Evolutionary conservation across 306 rosid genomes (phyloP).

Genomic region (Dalbergia cultrata): DNA sequence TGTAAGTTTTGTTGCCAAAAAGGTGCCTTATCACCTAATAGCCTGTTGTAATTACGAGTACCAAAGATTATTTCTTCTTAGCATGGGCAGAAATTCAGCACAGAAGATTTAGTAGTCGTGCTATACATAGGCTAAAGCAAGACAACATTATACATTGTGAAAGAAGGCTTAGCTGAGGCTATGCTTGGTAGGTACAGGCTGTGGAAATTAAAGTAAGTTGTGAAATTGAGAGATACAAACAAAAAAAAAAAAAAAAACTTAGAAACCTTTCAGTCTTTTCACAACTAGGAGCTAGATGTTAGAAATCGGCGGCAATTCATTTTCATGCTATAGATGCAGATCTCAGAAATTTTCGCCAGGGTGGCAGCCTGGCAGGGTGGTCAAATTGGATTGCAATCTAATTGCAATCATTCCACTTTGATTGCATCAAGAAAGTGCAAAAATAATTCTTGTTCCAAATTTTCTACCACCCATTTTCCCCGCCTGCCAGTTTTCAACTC

Average conservation of each 20-base stretch:
- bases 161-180: background rate
- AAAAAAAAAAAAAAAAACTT: too few relatives aligned
- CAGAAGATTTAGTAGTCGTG: background rate
- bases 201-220: background rate
- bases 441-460: background rate
- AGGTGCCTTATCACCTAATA: slow-evolving; percentile 90
- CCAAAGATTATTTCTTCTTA: slow-evolving; percentile 30
- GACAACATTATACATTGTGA: background rate
- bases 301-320: background rate
- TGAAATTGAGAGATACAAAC: background rate
- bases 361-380: background rate
- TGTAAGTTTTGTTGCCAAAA: slow-evolving; percentile 86
- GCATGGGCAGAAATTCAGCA: slow-evolving; percentile 1
- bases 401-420: background rate
- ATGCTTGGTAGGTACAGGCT: background rate
- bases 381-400: background rate
- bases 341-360: background rate
- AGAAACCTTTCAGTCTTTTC: background rate
- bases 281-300: background rate
- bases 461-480: background rate
- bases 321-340: background rate
- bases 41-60: slow-evolving; percentile 50
- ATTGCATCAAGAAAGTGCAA: background rate
- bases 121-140: background rate
- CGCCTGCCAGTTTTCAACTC: too few relatives aligned